Evolutionary conservation across 495 filamentous ascomycete genomes (phyloP).

Genomic region (Durotheca rogersii): DNA sequence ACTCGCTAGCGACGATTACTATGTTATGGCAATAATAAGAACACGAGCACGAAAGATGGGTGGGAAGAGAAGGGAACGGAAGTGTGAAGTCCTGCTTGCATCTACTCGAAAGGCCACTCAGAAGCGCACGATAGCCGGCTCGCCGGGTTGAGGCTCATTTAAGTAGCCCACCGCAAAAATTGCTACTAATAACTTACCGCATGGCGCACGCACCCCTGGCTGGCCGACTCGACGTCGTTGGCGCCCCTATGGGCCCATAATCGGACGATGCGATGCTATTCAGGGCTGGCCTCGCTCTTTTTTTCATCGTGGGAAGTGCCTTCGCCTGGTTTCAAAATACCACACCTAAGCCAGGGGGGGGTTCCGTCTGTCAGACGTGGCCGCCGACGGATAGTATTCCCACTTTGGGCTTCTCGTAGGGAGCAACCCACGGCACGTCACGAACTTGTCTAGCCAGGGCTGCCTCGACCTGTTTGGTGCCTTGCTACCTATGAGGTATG

Average conservation of each 20-base stretch:
- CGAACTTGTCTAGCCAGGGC: too few species aligned
- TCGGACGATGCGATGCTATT: slow-evolving; percentile 23
- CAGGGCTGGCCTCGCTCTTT: too few species aligned
- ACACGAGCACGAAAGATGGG: not conserved
- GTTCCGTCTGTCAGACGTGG: too few species aligned
- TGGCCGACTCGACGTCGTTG: slow-evolving; percentile 11
- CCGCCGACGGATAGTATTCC: too few species aligned
- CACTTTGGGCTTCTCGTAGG: too few species aligned
- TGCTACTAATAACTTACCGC: not conserved
- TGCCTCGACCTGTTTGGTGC: too few species aligned
- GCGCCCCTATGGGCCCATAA: slow-evolving; percentile 21
- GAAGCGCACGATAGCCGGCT: not conserved
- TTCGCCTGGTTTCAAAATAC: slow-evolving; percentile 28
- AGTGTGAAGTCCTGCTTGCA: slow-evolving; percentile 9
- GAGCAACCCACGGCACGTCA: too few species aligned
- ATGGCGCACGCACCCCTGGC: slow-evolving; percentile 7
- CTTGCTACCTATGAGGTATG: too few species aligned
- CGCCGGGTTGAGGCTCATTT: slow-evolving; percentile 2
- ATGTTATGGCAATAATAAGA: not conserved
- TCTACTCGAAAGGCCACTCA: not conserved
- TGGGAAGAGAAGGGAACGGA: not conserved
- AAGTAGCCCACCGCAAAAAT: slow-evolving; percentile 2
- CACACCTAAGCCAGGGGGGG: slow-evolving; percentile 7
- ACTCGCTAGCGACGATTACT: too few species aligned
- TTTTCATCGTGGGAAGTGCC: slow-evolving; percentile 3